These are phyloP conservation scores for Crassisporium funariophilum DNA, from an alignment of 768 basidiomycete species.

Conservation along the genomic window DNA sequence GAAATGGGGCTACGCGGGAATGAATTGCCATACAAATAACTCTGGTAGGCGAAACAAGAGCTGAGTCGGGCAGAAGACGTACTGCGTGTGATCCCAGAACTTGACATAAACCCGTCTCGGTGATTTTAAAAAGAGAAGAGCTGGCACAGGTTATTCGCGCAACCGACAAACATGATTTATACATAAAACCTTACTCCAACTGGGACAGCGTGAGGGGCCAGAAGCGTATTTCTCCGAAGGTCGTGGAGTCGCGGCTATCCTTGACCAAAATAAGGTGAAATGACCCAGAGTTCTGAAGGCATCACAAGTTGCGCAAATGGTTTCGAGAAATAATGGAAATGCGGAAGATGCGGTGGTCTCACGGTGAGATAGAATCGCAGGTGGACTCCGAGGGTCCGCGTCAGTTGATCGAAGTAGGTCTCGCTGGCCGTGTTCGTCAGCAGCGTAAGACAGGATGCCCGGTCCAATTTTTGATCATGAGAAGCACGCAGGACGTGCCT, in stretches of 20 bases:
- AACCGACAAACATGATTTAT: conserved; percentile 1
- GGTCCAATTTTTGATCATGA: no score
- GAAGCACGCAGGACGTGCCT: neutral
- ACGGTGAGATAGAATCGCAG: neutral
- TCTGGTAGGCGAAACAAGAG: no score
- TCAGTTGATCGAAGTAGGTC: neutral
- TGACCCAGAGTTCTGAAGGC: no score
- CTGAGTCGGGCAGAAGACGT: no score
- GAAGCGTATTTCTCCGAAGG: conserved; percentile 3
- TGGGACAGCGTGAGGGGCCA: conserved; percentile 11
- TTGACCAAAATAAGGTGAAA: neutral
- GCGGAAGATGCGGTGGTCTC: conserved; percentile 11
- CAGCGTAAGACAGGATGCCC: neutral
- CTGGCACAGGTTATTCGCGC: neutral
- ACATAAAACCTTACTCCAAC: neutral
- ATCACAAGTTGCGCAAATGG: no score
- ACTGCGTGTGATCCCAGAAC: no score
- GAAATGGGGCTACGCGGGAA: no score
- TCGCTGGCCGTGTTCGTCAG: no score
- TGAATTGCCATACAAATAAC: no score
- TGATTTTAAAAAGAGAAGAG: conserved; percentile 7
- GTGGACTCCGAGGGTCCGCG: conserved; percentile 12
- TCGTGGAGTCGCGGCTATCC: conserved; percentile 4
- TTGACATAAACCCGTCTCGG: no score
- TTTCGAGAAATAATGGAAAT: no score